Evolutionary conservation across 2,329 filamentous ascomycete genomes (phyloP), one percentile per base, ranked within the genome.

Genomic region (Albophoma yamanashiensis): DNA sequence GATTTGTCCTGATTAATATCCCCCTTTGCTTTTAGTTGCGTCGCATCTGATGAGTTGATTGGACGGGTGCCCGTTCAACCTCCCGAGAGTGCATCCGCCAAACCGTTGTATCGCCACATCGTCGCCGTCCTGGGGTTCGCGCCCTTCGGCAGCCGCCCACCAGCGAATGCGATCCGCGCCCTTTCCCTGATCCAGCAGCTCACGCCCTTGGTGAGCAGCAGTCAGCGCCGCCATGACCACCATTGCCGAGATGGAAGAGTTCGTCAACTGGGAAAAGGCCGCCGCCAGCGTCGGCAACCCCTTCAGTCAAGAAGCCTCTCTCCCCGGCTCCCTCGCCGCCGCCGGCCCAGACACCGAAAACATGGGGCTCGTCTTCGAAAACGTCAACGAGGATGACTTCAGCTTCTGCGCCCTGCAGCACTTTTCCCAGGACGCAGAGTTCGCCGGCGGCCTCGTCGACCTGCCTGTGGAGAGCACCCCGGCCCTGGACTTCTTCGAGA

Each of bases 241-340:
- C 60, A 67, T 82, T 63, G 77, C 83, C 60, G 79, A 84, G 59
- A 75, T 82, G 76, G 84, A 87, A 59, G 81, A 86, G 63, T 85
- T 88, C 68, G 81, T 89, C 70, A 77, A 85, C 68, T 87, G 84
- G 82, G 82, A 85, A 65, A 73, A 78, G 61, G 76, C 78, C 57
- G 79, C 73, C 55, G 73, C 76, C 50, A 69, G 71, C 47, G 67
- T 73, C 60, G 72, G 68, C 59, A 66, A 69, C 62, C 65, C 67
- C 62, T 68, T 71, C 62, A 66, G 70, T 59, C 68, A 73, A 61
- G 64, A 73, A 39, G 63, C 70, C 40, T 64, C 69, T 56, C 68
- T 73, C n/a, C n/a, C n/a, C n/a, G n/a, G n/a, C n/a, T n/a, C n/a
- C n/a, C n/a, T n/a, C n/a, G n/a, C n/a, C n/a, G n/a, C n/a, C 45